Base-by-base conservation (phyloP, 441 rosid genomes). In the Croton laevigatus region DNA sequence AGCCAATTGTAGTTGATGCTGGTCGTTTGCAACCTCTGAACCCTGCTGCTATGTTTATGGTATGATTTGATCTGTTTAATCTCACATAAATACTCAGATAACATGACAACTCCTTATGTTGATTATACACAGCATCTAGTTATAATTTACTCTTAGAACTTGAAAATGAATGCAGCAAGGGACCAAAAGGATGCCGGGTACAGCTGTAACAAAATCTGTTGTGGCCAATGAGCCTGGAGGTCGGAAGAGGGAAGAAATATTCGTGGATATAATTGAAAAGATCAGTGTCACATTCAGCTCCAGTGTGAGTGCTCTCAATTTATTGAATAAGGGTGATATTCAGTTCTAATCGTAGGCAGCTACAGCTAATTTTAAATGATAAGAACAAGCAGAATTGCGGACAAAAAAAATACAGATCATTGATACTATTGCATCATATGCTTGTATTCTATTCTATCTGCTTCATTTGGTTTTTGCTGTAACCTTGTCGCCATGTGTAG, bases 221-320 rank as follows among this genome's bases (percentile, higher is more conserved):
- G 94, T 94, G n/a, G 97, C 97, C 34, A 94, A 90, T 88, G 98
- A 94, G 59, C 94, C 94, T 69, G 93, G 91, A 36, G 97, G 96
- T 72, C 85, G 90, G 80, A 94, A 84, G 84, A 90, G 97, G 80
- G 98, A 94, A 82, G 97, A 94, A 85, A 92, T 92, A 57, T 94
- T 91, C 78, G 97, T 92, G 75, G 98, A 94, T 81, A 87, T 94
- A 77, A 94, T 94, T 23, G 97, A 91, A 86, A 91, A 94, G 86
- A 91, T 94, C 76, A 94, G 98, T 72, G 93, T 94, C 66, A 91
- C 97, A 71, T 94, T 94, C 87, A 91, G 98, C 82, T 90, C 97
- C 66, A 94, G 98, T 74, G 98, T 94, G 81, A 78, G 97, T 84
- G 62, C 57, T 36, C 60, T 38, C 8, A 40, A 74, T 69, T 37